A percentile compares a stretch with the other conserved stretches of the same genome.
Conservation (phyloP, 1,284 basidiomycete species). For the Kwoniella shivajii region DNA sequence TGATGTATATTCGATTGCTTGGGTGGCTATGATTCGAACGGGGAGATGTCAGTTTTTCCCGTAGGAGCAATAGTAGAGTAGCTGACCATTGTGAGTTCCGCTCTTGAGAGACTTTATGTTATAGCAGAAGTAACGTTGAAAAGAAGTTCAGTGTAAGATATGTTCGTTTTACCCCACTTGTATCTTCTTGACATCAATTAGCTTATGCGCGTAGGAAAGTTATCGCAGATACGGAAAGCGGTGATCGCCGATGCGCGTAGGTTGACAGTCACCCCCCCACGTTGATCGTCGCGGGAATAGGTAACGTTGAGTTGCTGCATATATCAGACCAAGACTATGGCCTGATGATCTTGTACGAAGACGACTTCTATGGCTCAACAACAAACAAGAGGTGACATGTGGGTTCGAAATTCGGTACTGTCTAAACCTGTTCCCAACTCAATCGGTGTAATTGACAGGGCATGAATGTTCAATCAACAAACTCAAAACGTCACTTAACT, state of each 20-base stretch:
- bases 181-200: background rate
- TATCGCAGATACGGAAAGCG: background rate
- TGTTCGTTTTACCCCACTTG: no score
- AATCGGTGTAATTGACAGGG: background rate
- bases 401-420: no score
- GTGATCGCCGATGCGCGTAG: slow-evolving; percentile 2
- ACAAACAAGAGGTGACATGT: no score
- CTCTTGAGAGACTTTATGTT: no score
- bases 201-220: background rate
- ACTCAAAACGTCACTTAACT: no score
- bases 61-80: background rate
- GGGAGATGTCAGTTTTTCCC: slow-evolving; percentile 2
- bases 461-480: background rate
- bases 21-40: slow-evolving; percentile 29
- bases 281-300: background rate
- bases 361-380: no score
- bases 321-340: background rate
- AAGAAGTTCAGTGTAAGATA: no score
- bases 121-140: no score
- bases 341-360: no score
- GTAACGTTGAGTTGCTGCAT: background rate
- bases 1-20: slow-evolving; percentile 39
- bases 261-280: background rate
- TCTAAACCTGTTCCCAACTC: no score
- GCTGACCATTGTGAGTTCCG: slow-evolving; percentile 19